These are phyloP conservation scores for Coniochaeta sp. DNA, from an alignment of 2,329 filamentous ascomycete genomes.

Conservation along the genomic window DNA sequence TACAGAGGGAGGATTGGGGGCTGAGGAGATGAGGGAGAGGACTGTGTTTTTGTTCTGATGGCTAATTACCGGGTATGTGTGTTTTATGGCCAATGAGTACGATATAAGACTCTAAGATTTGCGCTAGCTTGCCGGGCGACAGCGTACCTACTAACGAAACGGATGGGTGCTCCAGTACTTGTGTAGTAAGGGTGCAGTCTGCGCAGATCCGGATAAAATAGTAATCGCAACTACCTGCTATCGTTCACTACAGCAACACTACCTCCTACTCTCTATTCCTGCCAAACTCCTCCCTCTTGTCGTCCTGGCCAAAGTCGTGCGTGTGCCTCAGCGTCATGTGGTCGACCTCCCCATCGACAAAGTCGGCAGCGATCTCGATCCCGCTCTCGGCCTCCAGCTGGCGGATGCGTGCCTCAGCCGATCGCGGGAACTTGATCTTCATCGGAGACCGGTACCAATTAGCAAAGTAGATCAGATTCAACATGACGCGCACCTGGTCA, in stretches of 20 bases:
- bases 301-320: conserved; percentile 10
- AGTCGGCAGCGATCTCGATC: conserved; percentile 5
- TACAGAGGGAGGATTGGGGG: not conserved
- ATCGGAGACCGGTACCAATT: conserved; percentile 37
- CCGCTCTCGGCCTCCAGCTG: conserved; percentile 2
- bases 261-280: not conserved
- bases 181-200: not conserved
- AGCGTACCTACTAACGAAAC: not conserved
- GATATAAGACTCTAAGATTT: no score
- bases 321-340: conserved; percentile 9
- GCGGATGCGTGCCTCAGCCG: not conserved
- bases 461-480: conserved; percentile 54
- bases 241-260: not conserved
- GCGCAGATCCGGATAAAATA: not conserved
- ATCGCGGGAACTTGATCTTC: conserved; percentile 2
- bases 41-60: not conserved
- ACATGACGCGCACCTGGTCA: conserved; percentile 45
- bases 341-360: conserved; percentile 6
- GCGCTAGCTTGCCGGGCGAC: not conserved
- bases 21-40: not conserved
- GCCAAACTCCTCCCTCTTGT: conserved; percentile 5
- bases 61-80: not conserved
- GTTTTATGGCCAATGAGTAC: not conserved
- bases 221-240: not conserved
- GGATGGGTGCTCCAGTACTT: not conserved